Percentiles rank a stretch among this genome's conserved stretches.
Evolutionary conservation across 2,329 filamentous ascomycete genomes (phyloP).

Genomic region (Magnaporthales sp.): DNA sequence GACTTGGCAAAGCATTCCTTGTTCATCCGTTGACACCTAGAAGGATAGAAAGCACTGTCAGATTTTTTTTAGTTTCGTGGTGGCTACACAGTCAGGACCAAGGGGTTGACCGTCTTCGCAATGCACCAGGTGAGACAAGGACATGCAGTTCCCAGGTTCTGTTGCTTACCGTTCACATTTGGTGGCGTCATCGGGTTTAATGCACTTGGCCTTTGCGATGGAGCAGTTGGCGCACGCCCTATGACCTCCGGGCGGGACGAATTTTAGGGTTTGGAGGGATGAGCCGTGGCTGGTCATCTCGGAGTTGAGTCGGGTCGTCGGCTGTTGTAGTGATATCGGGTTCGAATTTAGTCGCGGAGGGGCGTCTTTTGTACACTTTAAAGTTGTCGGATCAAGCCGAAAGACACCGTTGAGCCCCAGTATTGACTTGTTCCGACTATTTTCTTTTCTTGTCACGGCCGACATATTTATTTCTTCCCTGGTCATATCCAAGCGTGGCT

Average conservation of each 20-base stretch:
- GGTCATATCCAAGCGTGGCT: neutral
- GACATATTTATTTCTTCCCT: neutral
- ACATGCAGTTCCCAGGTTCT: neutral
- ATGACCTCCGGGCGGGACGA: conserved; percentile 15
- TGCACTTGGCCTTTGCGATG: conserved; percentile 15
- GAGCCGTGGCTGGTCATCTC: neutral
- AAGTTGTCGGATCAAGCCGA: neutral
- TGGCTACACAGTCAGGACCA: neutral
- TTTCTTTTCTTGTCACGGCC: neutral
- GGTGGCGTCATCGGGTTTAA: conserved; percentile 11
- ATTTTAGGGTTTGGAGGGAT: conserved; percentile 11
- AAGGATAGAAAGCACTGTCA: neutral
- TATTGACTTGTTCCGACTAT: neutral
- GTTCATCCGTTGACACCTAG: conserved; percentile 4
- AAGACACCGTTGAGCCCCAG: neutral
- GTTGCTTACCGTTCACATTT: conserved; percentile 7
- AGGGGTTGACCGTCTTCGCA: neutral
- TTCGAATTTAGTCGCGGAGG: neutral
- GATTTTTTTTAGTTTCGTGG: neutral
- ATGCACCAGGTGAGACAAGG: too few species aligned
- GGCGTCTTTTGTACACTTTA: neutral
- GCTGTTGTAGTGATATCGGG: neutral
- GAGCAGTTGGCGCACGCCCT: conserved; percentile 16
- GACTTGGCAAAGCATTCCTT: conserved; percentile 5
- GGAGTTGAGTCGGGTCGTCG: neutral